phyloP scores from a whole-genome alignment of 495 filamentous ascomycete genomes.

The Neurospora cerealis region DNA sequence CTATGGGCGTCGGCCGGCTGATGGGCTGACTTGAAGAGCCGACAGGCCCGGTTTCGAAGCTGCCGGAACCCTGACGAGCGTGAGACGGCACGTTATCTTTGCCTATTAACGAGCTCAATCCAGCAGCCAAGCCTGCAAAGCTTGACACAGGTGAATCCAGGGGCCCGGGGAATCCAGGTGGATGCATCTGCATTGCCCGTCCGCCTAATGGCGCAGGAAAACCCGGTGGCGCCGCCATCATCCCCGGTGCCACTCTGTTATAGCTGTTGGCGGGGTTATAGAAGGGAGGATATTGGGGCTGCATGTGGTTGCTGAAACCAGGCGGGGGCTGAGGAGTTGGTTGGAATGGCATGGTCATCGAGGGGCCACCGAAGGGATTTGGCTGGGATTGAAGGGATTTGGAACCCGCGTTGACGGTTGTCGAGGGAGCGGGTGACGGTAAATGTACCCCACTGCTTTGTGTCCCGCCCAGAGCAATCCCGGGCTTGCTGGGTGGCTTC shows the following conservation, averaged over 20 bases:
- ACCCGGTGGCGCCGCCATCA: conserved; percentile 46
- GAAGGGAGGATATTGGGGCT: conserved; percentile 13
- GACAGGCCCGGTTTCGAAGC: conserved; percentile 28
- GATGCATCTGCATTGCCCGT: conserved; percentile 54
- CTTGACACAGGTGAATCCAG: conserved; percentile 30
- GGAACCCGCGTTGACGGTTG: conserved; percentile 14
- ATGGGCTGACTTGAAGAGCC: conserved; percentile 50
- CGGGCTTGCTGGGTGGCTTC: conserved; percentile 34
- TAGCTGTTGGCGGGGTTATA: conserved; percentile 17
- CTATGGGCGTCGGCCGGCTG: conserved; percentile 75
- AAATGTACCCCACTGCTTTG: conserved; percentile 7
- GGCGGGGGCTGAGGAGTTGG: conserved; percentile 25
- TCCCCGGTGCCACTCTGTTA: conserved; percentile 31
- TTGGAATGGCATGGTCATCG: conserved; percentile 25
- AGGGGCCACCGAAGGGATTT: conserved; percentile 26
- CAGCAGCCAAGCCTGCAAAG: conserved; percentile 25
- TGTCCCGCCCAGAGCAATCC: conserved; percentile 1
- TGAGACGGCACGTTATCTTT: conserved; percentile 28
- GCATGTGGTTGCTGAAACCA: conserved; percentile 28
- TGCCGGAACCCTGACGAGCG: conserved; percentile 36
- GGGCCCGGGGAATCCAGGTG: conserved; percentile 45
- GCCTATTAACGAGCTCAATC: conserved; percentile 17
- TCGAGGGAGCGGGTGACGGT: conserved; percentile 15
- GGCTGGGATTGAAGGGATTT: conserved; percentile 31
- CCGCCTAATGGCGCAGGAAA: conserved; percentile 52